Base-by-base conservation (phyloP, 1,284 basidiomycete species). In the Rhodofomes roseus region DNA sequence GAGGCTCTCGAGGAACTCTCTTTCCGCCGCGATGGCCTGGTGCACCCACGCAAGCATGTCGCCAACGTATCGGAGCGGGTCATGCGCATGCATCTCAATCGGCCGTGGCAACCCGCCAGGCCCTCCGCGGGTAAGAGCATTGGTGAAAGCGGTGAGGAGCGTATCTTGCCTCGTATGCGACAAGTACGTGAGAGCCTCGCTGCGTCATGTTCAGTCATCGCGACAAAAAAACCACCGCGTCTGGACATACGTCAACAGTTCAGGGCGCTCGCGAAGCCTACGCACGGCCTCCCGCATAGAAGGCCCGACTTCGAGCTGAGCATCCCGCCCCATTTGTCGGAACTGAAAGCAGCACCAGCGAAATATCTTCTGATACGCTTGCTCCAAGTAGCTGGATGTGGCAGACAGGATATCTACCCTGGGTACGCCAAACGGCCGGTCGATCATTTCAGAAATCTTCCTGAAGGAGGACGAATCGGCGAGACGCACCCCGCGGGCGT, bases 31-130 rank as follows among this genome's bases (percentile, higher is more conserved):
- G 60, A 97, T 95, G 0, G 91, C 84, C 62, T 99, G 97, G 74
- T 99, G 96, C 1, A 98, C 89, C 97, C 96, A 99, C 0, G 96
- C 96, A 4, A 99, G 85, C 93, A 99, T 98, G 73, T 98, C 96
- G 20, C 96, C 96, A 16, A 97, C 89, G 71, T 99, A 99, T 27
- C 96, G 87, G 63, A 95, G 82, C 0, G 96, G 95, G 71, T 99
- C 96, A 69, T 99, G 96, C 0, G 96, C 96, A 70, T 98, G 95
- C 2, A 98, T 80, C 74, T 99, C 96, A 64, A 99, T 98, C 0
- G 96, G 96, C 2, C 95, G 85, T 0, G 95, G 93, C 1, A 95
- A 79, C 27, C 93, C 93, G 37, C 89, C 88, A 0, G 93, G 93
- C 0, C 93, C 93, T 14, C 96, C 96, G 11, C 92, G 84, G 0